Percentiles rank a stretch among this genome's conserved stretches.
These are phyloP conservation scores for Aspergillus costaricaensis DNA, from an alignment of 2,329 filamentous ascomycete genomes.

Conservation along the genomic window DNA sequence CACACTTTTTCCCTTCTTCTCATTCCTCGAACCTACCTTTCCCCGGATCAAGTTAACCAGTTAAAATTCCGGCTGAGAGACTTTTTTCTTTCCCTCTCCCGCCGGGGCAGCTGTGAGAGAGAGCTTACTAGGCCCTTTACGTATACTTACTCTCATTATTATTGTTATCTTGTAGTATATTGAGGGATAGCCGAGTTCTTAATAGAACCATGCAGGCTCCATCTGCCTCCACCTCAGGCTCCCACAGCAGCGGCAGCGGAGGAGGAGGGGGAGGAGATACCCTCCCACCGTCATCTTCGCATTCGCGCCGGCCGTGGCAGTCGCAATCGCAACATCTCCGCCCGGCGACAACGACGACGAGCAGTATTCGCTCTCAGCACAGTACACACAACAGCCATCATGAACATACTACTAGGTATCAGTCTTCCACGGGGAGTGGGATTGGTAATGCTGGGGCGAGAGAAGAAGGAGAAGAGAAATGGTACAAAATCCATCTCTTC, in stretches of 20 bases:
- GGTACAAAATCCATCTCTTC: slow-evolving; percentile 77
- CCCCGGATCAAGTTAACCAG: no score
- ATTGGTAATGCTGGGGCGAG: no score
- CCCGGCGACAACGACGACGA: not conserved
- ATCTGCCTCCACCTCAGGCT: not conserved
- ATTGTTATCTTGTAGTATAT: no score
- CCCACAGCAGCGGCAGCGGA: not conserved
- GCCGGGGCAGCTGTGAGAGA: no score
- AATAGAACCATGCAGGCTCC: not conserved
- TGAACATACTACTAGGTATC: not conserved
- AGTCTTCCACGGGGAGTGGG: no score
- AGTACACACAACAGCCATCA: not conserved
- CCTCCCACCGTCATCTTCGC: slow-evolving; percentile 16
- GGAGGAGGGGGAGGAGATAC: not conserved
- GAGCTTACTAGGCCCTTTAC: no score
- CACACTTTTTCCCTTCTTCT: no score
- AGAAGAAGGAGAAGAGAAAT: slow-evolving; percentile 40
- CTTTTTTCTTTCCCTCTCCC: no score
- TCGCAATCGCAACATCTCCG: not conserved
- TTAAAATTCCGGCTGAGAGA: no score
- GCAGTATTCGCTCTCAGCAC: not conserved
- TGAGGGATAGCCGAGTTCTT: no score
- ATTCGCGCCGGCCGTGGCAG: slow-evolving; percentile 9
- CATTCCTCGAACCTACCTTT: no score
- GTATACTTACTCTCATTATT: no score